Conservation (phyloP, 1,284 basidiomycete species). For the Boletus semigastroideus region DNA sequence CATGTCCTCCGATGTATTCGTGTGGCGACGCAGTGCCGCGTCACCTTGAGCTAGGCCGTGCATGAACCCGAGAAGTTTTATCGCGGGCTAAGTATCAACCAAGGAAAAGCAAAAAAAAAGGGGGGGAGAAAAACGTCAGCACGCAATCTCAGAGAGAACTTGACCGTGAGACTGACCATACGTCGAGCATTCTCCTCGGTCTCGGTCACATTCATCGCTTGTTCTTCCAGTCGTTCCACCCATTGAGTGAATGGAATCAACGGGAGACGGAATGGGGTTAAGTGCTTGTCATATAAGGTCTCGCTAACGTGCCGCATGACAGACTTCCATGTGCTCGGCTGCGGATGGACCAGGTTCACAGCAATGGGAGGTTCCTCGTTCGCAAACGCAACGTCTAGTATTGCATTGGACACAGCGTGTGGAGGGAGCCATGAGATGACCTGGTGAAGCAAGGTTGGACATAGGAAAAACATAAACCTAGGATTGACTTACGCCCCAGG, state of each 20-base stretch:
- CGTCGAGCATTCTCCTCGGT: neutral
- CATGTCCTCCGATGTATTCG: too few species aligned
- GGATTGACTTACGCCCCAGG: slow-evolving; percentile 3
- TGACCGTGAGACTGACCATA: neutral
- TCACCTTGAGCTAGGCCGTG: too few species aligned
- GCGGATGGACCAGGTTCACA: neutral
- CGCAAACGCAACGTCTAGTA: too few species aligned
- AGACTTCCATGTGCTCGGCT: slow-evolving; percentile 15
- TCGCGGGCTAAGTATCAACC: too few species aligned
- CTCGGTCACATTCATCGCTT: neutral
- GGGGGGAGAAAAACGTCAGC: neutral
- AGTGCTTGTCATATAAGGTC: neutral
- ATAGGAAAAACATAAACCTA: slow-evolving; percentile 18
- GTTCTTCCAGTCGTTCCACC: slow-evolving; percentile 17
- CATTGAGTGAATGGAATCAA: slow-evolving; percentile 20
- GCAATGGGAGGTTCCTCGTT: too few species aligned
- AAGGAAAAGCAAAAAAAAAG: too few species aligned
- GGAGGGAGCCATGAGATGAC: too few species aligned
- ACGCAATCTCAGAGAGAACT: neutral
- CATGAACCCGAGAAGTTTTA: too few species aligned
- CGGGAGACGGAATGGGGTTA: neutral
- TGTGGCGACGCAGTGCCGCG: too few species aligned
- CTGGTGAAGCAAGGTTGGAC: slow-evolving; percentile 9
- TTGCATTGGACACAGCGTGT: too few species aligned
- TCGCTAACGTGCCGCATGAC: slow-evolving; percentile 18